Conservation (phyloP, 148 eudicot genomes). For the Rhododendron vialii region DNA sequence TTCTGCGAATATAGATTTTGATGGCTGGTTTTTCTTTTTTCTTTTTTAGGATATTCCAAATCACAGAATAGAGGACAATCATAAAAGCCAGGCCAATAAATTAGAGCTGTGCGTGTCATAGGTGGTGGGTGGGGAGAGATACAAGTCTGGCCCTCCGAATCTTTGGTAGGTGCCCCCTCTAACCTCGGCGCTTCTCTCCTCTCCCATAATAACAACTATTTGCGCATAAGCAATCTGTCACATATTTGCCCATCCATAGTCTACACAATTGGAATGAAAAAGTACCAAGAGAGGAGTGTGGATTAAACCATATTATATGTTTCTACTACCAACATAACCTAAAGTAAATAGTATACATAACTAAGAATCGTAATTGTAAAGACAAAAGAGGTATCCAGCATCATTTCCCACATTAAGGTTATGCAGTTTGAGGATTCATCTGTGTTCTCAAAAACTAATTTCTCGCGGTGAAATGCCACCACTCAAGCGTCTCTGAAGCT, state of each 20-base stretch:
- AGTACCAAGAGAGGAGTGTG: background rate
- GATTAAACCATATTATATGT: background rate
- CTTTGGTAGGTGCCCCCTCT: background rate
- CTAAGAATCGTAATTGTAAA: background rate
- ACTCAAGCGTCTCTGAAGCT: slow-evolving; percentile 37
- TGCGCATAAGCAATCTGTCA: background rate
- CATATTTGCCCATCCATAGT: background rate
- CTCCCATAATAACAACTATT: background rate
- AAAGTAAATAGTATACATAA: background rate
- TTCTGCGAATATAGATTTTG: background rate
- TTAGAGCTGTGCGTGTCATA: background rate
- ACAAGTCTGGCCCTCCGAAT: background rate
- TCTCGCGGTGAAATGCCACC: slow-evolving; percentile 19
- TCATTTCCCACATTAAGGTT: background rate
- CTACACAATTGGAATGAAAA: background rate
- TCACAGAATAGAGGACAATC: background rate
- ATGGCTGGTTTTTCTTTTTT: background rate
- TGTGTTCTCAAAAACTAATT: background rate
- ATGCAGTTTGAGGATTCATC: background rate
- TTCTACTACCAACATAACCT: background rate
- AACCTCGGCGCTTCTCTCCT: background rate
- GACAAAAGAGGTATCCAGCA: background rate
- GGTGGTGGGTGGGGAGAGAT: background rate
- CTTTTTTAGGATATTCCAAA: background rate
- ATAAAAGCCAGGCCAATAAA: background rate